Conservation (phyloP, 768 basidiomycete genomes). For the Naganishia antarctica region DNA sequence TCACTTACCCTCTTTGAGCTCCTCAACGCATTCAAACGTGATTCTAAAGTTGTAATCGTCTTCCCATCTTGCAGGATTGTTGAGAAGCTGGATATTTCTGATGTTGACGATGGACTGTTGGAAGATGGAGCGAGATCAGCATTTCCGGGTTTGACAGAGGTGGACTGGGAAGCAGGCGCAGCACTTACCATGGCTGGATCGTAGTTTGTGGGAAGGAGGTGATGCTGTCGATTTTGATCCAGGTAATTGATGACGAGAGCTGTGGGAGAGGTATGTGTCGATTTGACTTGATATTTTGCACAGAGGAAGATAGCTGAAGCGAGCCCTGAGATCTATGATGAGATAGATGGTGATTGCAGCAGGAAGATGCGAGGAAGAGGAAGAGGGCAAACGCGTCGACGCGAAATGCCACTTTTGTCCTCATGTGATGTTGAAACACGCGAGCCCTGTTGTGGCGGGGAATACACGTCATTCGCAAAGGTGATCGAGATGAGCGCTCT, state of each 20-base stretch:
- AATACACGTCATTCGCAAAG: not conserved
- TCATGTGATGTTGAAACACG: not conserved
- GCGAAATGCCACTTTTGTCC: constrained; percentile 2
- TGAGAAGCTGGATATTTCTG: constrained; percentile 61
- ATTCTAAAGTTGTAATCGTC: constrained; percentile 90
- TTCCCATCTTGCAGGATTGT: constrained; percentile 86
- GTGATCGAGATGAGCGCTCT: no score
- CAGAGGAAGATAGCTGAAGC: no score
- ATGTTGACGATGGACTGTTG: constrained; percentile 48
- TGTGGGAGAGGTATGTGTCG: no score
- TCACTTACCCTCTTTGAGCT: constrained; percentile 72
- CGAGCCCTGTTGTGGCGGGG: not conserved
- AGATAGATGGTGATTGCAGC: no score
- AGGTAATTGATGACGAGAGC: no score
- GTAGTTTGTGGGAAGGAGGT: no score
- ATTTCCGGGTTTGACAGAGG: no score
- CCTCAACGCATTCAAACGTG: constrained; percentile 93
- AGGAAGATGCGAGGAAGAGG: not conserved
- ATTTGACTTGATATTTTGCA: no score
- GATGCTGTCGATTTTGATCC: no score
- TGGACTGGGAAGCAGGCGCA: no score
- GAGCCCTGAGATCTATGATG: no score
- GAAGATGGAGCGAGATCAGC: not conserved
- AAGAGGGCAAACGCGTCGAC: not conserved
- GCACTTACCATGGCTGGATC: no score